Evolutionary conservation across 306 rosid species (phyloP), one percentile per base, ranked within the genome.

Genomic region (Cucumis melo): DNA sequence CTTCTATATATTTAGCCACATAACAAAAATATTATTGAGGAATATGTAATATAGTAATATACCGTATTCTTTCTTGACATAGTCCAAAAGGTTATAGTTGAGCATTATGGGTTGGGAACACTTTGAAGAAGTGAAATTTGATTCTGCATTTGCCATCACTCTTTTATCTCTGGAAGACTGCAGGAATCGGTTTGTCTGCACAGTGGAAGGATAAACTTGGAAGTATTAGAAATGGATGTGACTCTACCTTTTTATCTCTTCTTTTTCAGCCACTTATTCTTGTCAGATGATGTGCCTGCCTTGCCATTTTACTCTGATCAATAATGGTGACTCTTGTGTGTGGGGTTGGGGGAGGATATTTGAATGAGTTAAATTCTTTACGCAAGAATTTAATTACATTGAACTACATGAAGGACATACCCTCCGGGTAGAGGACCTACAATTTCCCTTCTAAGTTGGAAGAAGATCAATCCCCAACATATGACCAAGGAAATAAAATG

Each of bases 191-290:
- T 1, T 65, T 67, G 74, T 10, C 48, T n/a, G 16, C 54, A 50
- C 19, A 10, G 55, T 23, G 21, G 59, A 71, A 50, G 44, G 76
- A 71, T 50, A 71, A 24, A 17, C 15, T 71, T 68, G 76, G 42
- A 71, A 27, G 76, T 48, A 71, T 71, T 9, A 27, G 76, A 50
- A 71, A 70, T 12, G 15, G 1, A 6, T 23, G 58, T 71, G 21
- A 2, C 55, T 48, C 15, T 13, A 2, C 0, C 36, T 42, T 67
- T 42, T 70, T 48, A 42, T 68, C 74, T 42, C 74, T 41, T 68
- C 34, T 14, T 71, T 71, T 46, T 71, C 76, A 24, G 76, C 76
- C 76, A 71, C 76, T 71, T 71, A 17, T 71, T 48, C 8, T 71
- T 71, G 76, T 71, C 59, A 71, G 75, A 46, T 71, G 41, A 71